These are phyloP conservation scores for Cantharellus anzutake DNA, from an alignment of 768 basidiomycete genomes.

Conservation along the genomic window DNA sequence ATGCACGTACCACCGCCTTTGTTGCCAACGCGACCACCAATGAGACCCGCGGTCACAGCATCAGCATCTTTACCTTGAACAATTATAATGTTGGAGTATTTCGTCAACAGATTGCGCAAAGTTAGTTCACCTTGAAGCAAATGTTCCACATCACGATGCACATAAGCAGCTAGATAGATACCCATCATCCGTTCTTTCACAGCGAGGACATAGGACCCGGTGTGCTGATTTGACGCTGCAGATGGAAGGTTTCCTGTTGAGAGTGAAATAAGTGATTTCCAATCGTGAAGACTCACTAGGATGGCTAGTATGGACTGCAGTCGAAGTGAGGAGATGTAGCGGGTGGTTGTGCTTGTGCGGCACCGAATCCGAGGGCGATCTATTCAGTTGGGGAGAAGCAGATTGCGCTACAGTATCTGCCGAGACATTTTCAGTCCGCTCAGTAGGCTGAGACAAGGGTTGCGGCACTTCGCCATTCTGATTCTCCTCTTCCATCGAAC, in stretches of 20 bases:
- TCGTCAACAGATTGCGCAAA: neutral
- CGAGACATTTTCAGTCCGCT: too few relatives aligned
- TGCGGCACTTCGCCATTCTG: neutral
- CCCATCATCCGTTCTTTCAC: slow-evolving; percentile 88
- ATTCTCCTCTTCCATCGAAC: slow-evolving; percentile 29
- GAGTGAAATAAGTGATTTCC: neutral
- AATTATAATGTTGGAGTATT: neutral
- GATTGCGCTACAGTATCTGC: neutral
- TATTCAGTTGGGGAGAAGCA: neutral
- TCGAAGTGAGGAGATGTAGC: too few relatives aligned
- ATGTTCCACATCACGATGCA: slow-evolving; percentile 48
- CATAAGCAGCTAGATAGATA: slow-evolving; percentile 57
- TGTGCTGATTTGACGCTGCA: slow-evolving; percentile 13
- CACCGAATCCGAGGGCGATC: neutral
- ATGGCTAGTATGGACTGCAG: neutral
- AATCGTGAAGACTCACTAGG: neutral
- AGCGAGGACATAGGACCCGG: slow-evolving; percentile 68
- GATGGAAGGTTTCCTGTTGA: neutral
- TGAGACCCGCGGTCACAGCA: slow-evolving; percentile 73
- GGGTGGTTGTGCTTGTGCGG: neutral
- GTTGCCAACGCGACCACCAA: slow-evolving; percentile 82
- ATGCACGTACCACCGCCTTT: slow-evolving; percentile 38
- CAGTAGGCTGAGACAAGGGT: too few relatives aligned
- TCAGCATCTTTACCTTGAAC: slow-evolving; percentile 50
- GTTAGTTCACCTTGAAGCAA: slow-evolving; percentile 36